Base-by-base conservation (phyloP, 1,284 basidiomycete genomes). In the Sanguinoderma infundibulare region DNA sequence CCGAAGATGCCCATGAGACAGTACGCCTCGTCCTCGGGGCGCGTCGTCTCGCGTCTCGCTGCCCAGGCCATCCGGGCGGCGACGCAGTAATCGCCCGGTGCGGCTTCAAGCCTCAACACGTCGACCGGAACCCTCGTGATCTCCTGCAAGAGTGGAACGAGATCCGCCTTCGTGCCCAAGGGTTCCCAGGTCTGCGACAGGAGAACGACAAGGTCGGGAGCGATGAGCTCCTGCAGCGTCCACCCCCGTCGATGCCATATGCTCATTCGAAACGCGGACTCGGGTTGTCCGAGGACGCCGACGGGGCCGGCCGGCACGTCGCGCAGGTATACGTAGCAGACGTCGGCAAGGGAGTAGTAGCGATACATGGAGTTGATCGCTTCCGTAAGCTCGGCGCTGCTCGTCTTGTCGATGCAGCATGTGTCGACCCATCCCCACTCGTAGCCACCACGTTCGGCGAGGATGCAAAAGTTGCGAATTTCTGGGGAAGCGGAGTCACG, bases 361-460 rank as follows among this genome's bases (percentile, higher is more conserved):
- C 28, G 49, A 32, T 34, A 51, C 49, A 51, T 34, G 30, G 49
- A 35, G 10, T 8, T 22, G 32, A 51, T 51, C 0, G 49, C 32
- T 22, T 51, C 49, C 12, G 49, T 35, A 15, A 49, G 47, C 28
- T 49, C 47, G 26, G 47, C 30, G 47, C 47, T 49, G 47, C 47
- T 49, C 4, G 49, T 51, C 49, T 51, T 51, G 49, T 51, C 49
- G 49, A 51, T 51, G 49, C 49, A 51, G 9, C 49, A 51, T 20
- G n/a, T 36, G 32, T 51, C 49, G 20, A 17, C 26, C 49, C 49
- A 51, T 20, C 20, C 49, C 49, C 49, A 51, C 34, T 35, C 7
- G 20, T 34, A 32, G 5, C 49, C 49, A 17, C 15, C 12, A 8
- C 49, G 30, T 14, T 51, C 49, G 8, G 49, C 49, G 49, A 51